phyloP scores from a whole-genome alignment of 768 basidiomycete species.

The Lentinula sp. region DNA sequence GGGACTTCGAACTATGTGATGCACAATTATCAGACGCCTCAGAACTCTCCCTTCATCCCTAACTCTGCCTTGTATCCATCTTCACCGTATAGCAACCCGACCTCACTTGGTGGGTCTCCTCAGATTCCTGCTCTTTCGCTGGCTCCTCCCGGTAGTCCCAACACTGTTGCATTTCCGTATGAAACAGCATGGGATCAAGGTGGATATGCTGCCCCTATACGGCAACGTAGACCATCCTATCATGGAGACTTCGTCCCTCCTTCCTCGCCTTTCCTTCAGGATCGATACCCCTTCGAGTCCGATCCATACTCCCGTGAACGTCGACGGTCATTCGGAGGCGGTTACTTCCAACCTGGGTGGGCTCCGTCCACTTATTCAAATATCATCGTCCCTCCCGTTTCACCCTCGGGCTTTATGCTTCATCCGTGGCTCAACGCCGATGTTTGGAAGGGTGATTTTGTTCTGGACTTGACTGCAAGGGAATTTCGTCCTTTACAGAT shows the following conservation, averaged over 20 bases:
- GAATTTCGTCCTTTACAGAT: conserved; percentile 37
- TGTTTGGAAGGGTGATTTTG: conserved; percentile 33
- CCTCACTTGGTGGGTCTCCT: conserved; percentile 7
- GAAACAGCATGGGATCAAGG: conserved; percentile 15
- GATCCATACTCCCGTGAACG: conserved; percentile 8
- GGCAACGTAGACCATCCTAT: conserved; percentile 39
- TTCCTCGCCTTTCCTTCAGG: conserved; percentile 18
- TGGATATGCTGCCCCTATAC: conserved; percentile 17
- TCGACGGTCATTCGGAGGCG: conserved; percentile 22
- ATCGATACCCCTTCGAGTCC: conserved; percentile 9
- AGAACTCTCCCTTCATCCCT: conserved; percentile 40
- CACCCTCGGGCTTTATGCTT: conserved; percentile 21
- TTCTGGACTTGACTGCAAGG: conserved; percentile 51
- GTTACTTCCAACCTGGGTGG: conserved; percentile 3
- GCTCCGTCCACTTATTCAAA: conserved; percentile 9
- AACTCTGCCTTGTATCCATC: conserved; percentile 25
- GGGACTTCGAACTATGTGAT: conserved; percentile 26
- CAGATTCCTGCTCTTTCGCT: conserved; percentile 3
- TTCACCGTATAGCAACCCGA: conserved; percentile 26
- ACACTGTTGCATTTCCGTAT: conserved; percentile 13
- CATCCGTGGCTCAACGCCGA: conserved; percentile 54
- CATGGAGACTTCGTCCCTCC: conserved; percentile 20
- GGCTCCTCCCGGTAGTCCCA: conserved; percentile 8
- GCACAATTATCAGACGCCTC: conserved; percentile 23
- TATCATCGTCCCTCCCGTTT: conserved; percentile 13